Evolutionary conservation across 495 filamentous ascomycete species (phyloP).

Genomic region (Neurospora africana): DNA sequence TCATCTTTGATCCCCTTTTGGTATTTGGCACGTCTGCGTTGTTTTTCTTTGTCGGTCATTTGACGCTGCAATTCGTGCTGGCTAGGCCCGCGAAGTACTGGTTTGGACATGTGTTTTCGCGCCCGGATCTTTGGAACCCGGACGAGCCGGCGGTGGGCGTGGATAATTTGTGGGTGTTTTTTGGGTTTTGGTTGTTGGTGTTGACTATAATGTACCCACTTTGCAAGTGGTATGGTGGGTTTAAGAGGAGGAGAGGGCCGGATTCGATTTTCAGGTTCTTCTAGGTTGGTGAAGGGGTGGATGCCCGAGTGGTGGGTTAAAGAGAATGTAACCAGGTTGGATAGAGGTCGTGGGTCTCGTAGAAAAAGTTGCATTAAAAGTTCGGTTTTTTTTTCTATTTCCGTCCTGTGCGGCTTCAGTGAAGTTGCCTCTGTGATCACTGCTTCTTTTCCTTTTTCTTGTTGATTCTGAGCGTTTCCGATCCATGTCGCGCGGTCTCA

Average conservation of each 20-base stretch:
- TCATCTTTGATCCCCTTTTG: constrained; percentile 13
- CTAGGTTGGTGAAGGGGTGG: constrained; percentile 2
- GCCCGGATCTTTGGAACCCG: not conserved
- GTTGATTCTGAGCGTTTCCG: not conserved
- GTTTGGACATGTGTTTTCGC: constrained; percentile 6
- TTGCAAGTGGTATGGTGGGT: constrained; percentile 20
- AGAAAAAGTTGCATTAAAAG: not conserved
- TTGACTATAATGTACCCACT: constrained; percentile 19
- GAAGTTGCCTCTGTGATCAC: not conserved
- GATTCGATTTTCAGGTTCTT: constrained; percentile 29
- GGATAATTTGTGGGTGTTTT: constrained; percentile 16
- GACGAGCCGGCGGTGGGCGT: constrained; percentile 9
- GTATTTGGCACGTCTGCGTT: constrained; percentile 25
- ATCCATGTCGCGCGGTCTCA: not conserved
- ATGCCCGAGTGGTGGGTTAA: not conserved
- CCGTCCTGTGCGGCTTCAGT: not conserved
- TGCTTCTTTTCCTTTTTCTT: not conserved
- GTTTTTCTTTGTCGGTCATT: constrained; percentile 24
- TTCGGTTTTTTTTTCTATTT: not conserved
- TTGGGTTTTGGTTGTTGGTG: constrained; percentile 5
- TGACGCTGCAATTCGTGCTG: constrained; percentile 12
- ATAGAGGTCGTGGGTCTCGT: not conserved
- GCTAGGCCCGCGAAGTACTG: not conserved
- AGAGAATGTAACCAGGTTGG: not conserved
- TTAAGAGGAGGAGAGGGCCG: constrained; percentile 17